Evolutionary conservation across 805 yeast species (phyloP), one percentile per base, ranked within the genome.

Genomic region (Zygotorulaspora florentina): DNA sequence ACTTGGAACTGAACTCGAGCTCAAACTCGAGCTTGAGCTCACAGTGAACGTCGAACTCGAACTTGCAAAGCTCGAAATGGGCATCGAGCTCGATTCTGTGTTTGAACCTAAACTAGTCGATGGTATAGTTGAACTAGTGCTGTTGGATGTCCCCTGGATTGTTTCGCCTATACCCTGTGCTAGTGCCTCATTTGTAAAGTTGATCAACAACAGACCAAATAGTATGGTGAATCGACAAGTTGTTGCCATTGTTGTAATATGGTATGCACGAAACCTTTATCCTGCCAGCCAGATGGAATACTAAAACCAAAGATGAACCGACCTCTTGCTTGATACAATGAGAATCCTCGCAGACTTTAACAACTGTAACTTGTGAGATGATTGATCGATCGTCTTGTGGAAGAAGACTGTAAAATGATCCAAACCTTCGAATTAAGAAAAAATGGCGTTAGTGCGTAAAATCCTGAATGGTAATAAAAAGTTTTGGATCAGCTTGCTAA

Each of bases 1-100:
- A 16, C 33, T 39, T 20, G 45, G n/a, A 17, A 17, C 27, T 34
- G 47, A 44, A 35, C 45, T 42, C 5, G 40, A 42, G 40, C 40
- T 42, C 9, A 26, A 30, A 23, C 42, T 11, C 4, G 39, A 16
- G 13, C 30, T 11, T 5, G 39, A 16, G 13, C 30, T 27, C 2
- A 31, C 17, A 28, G 10, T 29, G 12, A 30, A 27, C 11, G 29
- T 43, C 2, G 46, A 43, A 30, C 40, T 42, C 20, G 40, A 41
- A 12, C 44, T 41, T 12, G 31, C 40, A 15, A 16, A 37, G 27
- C 31, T 16, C 12, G 40, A 29, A 25, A 10, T 27, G 25, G 18
- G 7, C 8, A 12, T 38, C 35, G 43, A 38, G 20, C 47, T 39
- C 15, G 42, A 33, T 5, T 6, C 16, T 28, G 30, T 5, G 18